Conservation (phyloP, 768 basidiomycete genomes). For the Rhodotorula paludigena region DNA sequence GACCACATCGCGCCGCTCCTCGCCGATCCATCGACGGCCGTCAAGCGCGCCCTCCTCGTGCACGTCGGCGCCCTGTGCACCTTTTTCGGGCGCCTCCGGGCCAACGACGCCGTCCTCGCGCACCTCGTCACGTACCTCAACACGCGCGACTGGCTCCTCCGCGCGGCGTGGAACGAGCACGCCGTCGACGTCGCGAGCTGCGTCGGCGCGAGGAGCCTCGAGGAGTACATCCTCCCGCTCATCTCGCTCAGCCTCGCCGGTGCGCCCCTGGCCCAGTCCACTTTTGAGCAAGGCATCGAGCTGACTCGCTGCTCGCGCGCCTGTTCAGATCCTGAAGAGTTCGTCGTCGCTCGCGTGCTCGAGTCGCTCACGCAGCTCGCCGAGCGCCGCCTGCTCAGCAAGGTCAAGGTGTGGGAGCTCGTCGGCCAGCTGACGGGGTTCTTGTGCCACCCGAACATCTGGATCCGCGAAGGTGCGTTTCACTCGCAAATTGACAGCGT, state of each 20-base stretch:
- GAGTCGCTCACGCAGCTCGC: conserved; percentile 78
- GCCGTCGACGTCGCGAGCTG: conserved; percentile 93
- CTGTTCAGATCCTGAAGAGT: conserved; percentile 80
- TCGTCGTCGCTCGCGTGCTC: conserved; percentile 86
- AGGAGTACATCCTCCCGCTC: conserved; percentile 93
- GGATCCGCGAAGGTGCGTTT: conserved; percentile 83
- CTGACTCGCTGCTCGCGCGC: neutral
- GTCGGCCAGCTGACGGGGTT: conserved; percentile 83
- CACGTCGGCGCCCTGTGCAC: conserved; percentile 84
- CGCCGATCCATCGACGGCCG: conserved; percentile 79
- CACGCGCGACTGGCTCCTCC: conserved; percentile 74
- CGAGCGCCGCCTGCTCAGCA: conserved; percentile 82
- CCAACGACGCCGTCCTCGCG: conserved; percentile 89
- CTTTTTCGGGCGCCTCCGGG: conserved; percentile 85
- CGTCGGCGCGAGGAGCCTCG: conserved; percentile 81
- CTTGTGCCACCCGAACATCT: conserved; percentile 87
- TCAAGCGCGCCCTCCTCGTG: conserved; percentile 82
- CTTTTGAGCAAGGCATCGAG: neutral
- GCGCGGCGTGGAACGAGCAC: conserved; percentile 88
- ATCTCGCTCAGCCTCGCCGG: conserved; percentile 95
- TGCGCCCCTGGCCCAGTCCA: conserved; percentile 45
- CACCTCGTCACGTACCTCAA: conserved; percentile 80
- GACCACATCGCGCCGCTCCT: conserved; percentile 81
- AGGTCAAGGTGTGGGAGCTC: conserved; percentile 95
- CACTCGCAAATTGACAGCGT: no score